phyloP scores from a whole-genome alignment of 2,329 filamentous ascomycete genomes.

The Blastomyces gilchristii region DNA sequence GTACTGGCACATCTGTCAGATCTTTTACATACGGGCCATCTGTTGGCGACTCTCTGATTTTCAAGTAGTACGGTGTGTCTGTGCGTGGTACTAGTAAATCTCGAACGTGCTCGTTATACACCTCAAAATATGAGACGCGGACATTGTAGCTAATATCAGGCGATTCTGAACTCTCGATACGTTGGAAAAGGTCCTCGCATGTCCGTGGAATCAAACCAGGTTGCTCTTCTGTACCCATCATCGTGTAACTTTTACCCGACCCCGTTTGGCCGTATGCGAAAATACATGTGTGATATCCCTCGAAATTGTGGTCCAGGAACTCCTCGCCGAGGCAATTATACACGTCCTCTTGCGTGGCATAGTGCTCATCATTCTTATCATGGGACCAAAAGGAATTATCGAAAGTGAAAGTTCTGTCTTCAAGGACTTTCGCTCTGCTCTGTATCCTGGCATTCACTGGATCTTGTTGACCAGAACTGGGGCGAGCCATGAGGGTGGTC shows the following conservation, averaged over 20 bases:
- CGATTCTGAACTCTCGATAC: slow-evolving; percentile 74
- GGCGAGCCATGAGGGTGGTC: slow-evolving; percentile 68
- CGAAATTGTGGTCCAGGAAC: slow-evolving; percentile 97
- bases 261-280: slow-evolving; percentile 98
- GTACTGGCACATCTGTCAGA: slow-evolving; percentile 83
- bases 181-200: slow-evolving; percentile 89
- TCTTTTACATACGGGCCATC: slow-evolving; percentile 97
- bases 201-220: slow-evolving; percentile 90
- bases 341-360: slow-evolving; percentile 83
- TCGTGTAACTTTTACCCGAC: slow-evolving; percentile 95
- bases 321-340: slow-evolving; percentile 92
- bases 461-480: slow-evolving; percentile 38
- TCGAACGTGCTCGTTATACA: slow-evolving; percentile 98
- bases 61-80: slow-evolving; percentile 79
- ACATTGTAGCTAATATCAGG: slow-evolving; percentile 95
- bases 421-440: slow-evolving; percentile 58
- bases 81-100: slow-evolving; percentile 77
- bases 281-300: slow-evolving; percentile 98
- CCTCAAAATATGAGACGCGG: slow-evolving; percentile 95
- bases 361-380: slow-evolving; percentile 65
- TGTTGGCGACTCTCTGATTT: slow-evolving; percentile 88
- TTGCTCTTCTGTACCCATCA: slow-evolving; percentile 80
- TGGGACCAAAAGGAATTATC: slow-evolving; percentile 99
- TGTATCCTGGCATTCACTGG: slow-evolving; percentile 50
- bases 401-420: slow-evolving; percentile 89